Conservation (phyloP, 2,329 filamentous ascomycete genomes). For the Leptographium wingfieldii region DNA sequence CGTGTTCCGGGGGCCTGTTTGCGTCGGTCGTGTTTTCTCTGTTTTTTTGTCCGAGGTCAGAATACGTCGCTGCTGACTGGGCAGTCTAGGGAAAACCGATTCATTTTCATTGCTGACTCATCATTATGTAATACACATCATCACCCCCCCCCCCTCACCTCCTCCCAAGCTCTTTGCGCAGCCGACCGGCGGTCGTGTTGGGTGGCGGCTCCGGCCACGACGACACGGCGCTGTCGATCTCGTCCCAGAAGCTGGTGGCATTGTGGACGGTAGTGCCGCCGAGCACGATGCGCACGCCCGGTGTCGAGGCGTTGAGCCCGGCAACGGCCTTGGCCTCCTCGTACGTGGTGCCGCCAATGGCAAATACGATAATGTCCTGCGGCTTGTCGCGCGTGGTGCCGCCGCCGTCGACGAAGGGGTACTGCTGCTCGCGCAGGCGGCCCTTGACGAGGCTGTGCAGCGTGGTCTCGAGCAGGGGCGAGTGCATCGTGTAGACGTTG, state of each 20-base stretch:
- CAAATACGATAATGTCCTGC: slow-evolving; percentile 91
- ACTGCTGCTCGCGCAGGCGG: slow-evolving; percentile 70
- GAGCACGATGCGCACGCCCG: slow-evolving; percentile 77
- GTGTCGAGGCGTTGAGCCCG: slow-evolving; percentile 83
- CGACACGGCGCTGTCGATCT: slow-evolving; percentile 78
- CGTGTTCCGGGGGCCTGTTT: no score
- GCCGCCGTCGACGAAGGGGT: slow-evolving; percentile 77
- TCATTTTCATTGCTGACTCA: neutral
- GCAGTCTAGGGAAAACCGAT: neutral
- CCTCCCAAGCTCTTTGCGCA: slow-evolving; percentile 20
- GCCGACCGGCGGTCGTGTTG: slow-evolving; percentile 17
- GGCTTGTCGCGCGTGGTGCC: slow-evolving; percentile 78
- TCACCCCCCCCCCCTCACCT: neutral
- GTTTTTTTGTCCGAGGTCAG: neutral
- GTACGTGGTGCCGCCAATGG: slow-evolving; percentile 86
- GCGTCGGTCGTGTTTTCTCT: neutral
- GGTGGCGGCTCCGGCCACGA: slow-evolving; percentile 64
- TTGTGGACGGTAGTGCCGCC: slow-evolving; percentile 86
- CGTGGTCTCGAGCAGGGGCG: slow-evolving; percentile 73
- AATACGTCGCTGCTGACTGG: neutral
- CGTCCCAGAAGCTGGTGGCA: slow-evolving; percentile 74
- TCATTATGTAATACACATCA: neutral
- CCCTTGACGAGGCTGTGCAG: slow-evolving; percentile 92
- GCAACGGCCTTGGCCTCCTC: slow-evolving; percentile 95
- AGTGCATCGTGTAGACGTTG: slow-evolving; percentile 98